A percentile compares a stretch with the other conserved stretches of the same genome.
phyloP scores from a whole-genome alignment of 2,329 filamentous ascomycete genomes.

The Trichoderma oligosporum region DNA sequence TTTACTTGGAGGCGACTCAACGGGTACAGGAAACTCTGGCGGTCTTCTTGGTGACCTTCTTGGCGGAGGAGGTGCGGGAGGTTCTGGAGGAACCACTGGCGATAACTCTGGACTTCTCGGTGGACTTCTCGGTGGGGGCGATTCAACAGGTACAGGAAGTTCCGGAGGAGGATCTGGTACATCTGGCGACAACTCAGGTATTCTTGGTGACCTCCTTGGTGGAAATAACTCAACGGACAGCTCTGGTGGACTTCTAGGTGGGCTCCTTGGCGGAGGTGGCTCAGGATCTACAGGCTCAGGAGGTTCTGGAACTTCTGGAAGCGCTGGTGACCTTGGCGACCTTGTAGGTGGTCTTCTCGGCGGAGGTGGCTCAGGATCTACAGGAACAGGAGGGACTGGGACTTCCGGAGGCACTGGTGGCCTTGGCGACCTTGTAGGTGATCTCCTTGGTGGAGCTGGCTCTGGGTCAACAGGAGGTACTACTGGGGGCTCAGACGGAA shows the following conservation, averaged over 20 bases:
- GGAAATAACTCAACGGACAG: neutral
- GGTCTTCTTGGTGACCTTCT: neutral
- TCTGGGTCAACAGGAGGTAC: neutral
- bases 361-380: neutral
- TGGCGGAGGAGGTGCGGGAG: neutral
- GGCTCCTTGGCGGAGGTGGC: neutral
- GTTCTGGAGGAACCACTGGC: neutral
- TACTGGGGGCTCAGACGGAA: neutral
- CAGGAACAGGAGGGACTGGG: neutral
- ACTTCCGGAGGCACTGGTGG: neutral
- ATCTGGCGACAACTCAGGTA: neutral
- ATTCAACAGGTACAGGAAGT: neutral
- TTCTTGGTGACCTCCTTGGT: neutral
- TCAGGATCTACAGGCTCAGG: neutral
- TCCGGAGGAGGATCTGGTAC: too few species aligned
- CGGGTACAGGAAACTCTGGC: neutral
- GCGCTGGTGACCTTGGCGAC: neutral
- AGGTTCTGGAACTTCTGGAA: neutral
- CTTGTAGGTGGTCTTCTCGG: too few species aligned
- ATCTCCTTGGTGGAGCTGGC: neutral
- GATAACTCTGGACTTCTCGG: neutral
- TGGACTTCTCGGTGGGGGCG: neutral
- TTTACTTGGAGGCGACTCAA: neutral
- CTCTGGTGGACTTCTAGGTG: neutral
- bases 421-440: neutral